Evolutionary conservation across 2,329 filamentous ascomycete species (phyloP).

Genomic region (Pestalotiopsis sp.): DNA sequence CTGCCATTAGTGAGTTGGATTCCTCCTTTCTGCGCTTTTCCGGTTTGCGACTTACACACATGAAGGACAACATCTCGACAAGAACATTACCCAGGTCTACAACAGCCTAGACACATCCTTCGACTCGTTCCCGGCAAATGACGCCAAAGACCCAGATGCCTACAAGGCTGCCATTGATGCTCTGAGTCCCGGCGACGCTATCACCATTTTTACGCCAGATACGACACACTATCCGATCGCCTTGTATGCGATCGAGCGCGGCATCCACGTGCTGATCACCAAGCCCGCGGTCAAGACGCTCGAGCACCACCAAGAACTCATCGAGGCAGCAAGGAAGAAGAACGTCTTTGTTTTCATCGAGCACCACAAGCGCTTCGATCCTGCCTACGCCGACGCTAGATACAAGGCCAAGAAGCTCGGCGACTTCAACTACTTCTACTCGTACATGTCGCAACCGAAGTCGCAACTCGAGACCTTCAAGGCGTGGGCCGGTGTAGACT

Average conservation of each 20-base stretch:
- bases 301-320: constrained; percentile 75
- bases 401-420: constrained; percentile 76
- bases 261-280: constrained; percentile 89
- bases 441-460: constrained; percentile 94
- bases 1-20: constrained; percentile 74
- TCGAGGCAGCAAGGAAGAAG: constrained; percentile 71
- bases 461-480: constrained; percentile 93
- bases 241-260: constrained; percentile 85
- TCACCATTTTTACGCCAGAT: constrained; percentile 96
- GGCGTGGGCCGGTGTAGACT: constrained; percentile 89
- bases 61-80: constrained; percentile 76
- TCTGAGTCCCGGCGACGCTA: constrained; percentile 79
- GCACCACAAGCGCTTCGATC: constrained; percentile 96
- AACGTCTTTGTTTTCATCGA: constrained; percentile 91
- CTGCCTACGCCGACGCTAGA: constrained; percentile 86
- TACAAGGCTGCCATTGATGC: constrained; percentile 90
- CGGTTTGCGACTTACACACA: constrained; percentile 7
- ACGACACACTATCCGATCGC: constrained; percentile 92
- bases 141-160: constrained; percentile 72
- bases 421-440: constrained; percentile 98
- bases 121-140: constrained; percentile 77
- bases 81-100: constrained; percentile 87
- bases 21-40: background rate
- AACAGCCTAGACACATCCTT: constrained; percentile 89
- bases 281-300: constrained; percentile 91